Evolutionary conservation across 2,329 filamentous ascomycete genomes (phyloP), one percentile per base, ranked within the genome.

Genomic region (Aspergillus thermomutatus): DNA sequence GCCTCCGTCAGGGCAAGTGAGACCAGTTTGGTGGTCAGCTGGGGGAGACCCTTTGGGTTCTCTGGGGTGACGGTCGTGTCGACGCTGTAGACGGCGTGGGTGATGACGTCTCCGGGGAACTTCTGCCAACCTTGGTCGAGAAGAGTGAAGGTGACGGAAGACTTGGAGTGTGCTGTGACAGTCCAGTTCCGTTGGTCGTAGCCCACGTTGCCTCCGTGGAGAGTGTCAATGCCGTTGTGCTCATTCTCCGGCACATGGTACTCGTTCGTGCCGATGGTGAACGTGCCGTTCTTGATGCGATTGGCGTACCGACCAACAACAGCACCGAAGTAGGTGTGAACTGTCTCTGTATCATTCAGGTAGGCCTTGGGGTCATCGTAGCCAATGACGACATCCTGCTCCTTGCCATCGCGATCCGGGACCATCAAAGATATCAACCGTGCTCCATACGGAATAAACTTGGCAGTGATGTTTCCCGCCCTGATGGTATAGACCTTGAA

Each of bases 261-360:
- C 3, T 69, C 73, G 19, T 72, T 63, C 21, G 74, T 77, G 53
- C 81, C 77, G 55, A 84, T 71, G 23, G 73, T 73, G 67, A 84
- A 84, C 3, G 81, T 83, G 52, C 80, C 80, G 57, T 83, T 83
- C 72, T 79, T 82, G 69, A 82, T 82, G 41, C 80, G 78, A 64
- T 83, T 83, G 55, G 80, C 80, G 69, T 82, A 83, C 49, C 80
- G 76, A 55, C 80, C 80, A 14, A 80, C 78, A 5, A 79, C 68
- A 2, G 79, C 68, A 19, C 78, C 79, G 58, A 79, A 79, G 68
- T 71, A 80, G 50, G 77, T 80, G 63, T 79, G 76, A 49, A 76
- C 77, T 31, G 76, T 79, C 58, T 76, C 64, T 8, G 73, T 74
- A 60, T 82, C 79, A 26, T 69, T 68, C 49, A 79, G 59, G 63